These are phyloP conservation scores for Blechomonas ayalai DNA, from an alignment of 208 protist genomes.

Conservation along the genomic window DNA sequence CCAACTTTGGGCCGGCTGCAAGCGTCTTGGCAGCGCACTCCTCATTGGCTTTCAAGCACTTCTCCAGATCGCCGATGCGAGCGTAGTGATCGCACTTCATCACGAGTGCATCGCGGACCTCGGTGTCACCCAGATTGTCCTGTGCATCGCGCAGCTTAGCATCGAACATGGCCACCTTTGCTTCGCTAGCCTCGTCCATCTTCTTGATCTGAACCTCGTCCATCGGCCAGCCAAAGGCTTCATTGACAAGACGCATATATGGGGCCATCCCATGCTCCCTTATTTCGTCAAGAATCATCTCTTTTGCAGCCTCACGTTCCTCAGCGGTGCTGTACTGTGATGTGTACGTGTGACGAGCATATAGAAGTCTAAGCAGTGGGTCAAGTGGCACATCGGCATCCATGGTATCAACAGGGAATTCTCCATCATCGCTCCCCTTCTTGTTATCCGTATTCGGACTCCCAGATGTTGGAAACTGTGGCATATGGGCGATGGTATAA, in stretches of 20 bases:
- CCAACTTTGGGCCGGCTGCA: conserved; percentile 92
- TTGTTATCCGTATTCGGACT: no score
- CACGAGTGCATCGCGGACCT: conserved; percentile 94
- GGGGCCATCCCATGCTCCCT: conserved; percentile 83
- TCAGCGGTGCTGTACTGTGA: conserved; percentile 66
- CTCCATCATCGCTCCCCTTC: conserved; percentile 21
- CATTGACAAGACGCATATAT: conserved; percentile 77
- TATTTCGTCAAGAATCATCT: conserved; percentile 62
- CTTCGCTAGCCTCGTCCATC: conserved; percentile 78
- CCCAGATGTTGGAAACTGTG: background rate
- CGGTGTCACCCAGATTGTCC: conserved; percentile 96
- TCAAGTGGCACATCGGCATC: conserved; percentile 72
- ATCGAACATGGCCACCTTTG: conserved; percentile 72
- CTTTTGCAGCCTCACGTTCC: conserved; percentile 63
- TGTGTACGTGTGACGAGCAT: conserved; percentile 72
- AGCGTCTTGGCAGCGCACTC: conserved; percentile 92
- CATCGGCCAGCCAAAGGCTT: conserved; percentile 67
- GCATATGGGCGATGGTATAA: background rate
- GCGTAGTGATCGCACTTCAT: conserved; percentile 91
- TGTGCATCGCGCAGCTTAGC: conserved; percentile 90
- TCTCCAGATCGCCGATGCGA: conserved; percentile 94
- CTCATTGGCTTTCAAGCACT: conserved; percentile 84
- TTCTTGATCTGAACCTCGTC: conserved; percentile 47
- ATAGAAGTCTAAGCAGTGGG: conserved; percentile 75
- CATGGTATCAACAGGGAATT: conserved; percentile 16